Base-by-base conservation (phyloP, 805 yeast genomes). In the Saccharomycopsis selenospora region DNA sequence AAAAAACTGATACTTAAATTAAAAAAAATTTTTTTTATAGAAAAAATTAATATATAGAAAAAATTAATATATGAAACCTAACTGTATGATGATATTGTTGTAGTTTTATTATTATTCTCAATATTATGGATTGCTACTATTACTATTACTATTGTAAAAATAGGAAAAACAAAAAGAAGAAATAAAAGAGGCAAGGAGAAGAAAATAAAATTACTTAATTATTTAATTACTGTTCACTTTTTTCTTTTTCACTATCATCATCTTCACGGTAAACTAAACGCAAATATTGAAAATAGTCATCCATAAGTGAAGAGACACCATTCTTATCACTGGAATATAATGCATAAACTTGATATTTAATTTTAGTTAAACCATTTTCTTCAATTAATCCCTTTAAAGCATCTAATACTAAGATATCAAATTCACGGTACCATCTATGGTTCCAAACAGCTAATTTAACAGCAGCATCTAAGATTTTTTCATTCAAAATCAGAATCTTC, bases 371-470 rank as follows among this genome's bases (percentile, higher is more conserved):
- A 0, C 97, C 96, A 57, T 85, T 88, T 58, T 82, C 82, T 36
- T 77, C 78, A 22, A 87, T 80, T 48, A 88, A 69, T 47, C 72
- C 75, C 18, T 76, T 67, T 51, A 89, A 66, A 0, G 79, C 67
- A n/a, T 67, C 61, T n/a, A 80, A 61, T 43, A 88, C 68, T 43
- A 70, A 69, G 18, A 95, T 85, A 6, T 95, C 81, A 61, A 89
- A 91, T 56, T 91, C 96, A 55, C 82, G 77, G 67, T 91, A 95
- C 99, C 99, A 93, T 61, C 99, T 78, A 65, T 90, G 97, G 61
- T 88, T 85, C 97, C 98, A 95, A n/a, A 93, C 95, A n/a, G 83
- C 68, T 46, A 93, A 68, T 58, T 84, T 85, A 29, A 90, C 86
- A 49, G 80, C 66, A 20, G 82, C 68, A 49, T 83, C 88, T 51